These are phyloP conservation scores for Monosporascus ibericus DNA, from an alignment of 2,329 filamentous ascomycete genomes.

Conservation along the genomic window DNA sequence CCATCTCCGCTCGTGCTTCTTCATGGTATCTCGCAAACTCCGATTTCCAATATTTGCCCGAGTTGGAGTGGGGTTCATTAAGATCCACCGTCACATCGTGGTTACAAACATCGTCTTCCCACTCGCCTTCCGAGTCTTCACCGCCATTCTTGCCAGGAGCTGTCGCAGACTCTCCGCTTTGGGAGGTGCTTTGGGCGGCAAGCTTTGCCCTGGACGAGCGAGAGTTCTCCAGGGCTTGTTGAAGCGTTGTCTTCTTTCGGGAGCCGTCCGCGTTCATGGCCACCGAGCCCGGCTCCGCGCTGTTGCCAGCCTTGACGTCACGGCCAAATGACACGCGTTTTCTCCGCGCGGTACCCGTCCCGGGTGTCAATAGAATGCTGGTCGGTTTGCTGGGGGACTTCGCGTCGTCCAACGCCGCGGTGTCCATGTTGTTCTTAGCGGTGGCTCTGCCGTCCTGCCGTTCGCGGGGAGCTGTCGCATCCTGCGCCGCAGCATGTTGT, in stretches of 20 bases:
- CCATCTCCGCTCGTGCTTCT: slow-evolving; percentile 67
- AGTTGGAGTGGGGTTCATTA: slow-evolving; percentile 67
- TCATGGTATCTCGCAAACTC: slow-evolving; percentile 69
- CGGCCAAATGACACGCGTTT: slow-evolving; percentile 62
- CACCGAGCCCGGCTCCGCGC: slow-evolving; percentile 16
- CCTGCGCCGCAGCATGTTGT: slow-evolving; percentile 35
- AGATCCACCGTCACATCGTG: slow-evolving; percentile 64
- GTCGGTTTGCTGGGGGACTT: slow-evolving; percentile 44
- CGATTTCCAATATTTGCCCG: slow-evolving; percentile 74
- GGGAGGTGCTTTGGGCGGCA: slow-evolving; percentile 11
- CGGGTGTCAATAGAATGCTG: slow-evolving; percentile 59
- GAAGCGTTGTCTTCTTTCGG: slow-evolving; percentile 21
- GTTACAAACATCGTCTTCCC: slow-evolving; percentile 48
- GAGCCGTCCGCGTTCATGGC: slow-evolving; percentile 7
- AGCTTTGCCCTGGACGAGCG: slow-evolving; percentile 17
- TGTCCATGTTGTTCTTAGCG: slow-evolving; percentile 12
- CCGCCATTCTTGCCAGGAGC: slow-evolving; percentile 1
- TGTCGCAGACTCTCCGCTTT: slow-evolving; percentile 8
- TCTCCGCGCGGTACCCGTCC: slow-evolving; percentile 52
- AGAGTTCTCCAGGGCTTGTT: slow-evolving; percentile 24
- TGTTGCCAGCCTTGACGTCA: slow-evolving; percentile 41
- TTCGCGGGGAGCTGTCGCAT: slow-evolving; percentile 24
- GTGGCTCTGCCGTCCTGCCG: slow-evolving; percentile 26
- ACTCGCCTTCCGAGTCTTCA: slow-evolving; percentile 36
- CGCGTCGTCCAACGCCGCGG: slow-evolving; percentile 22